Base-by-base conservation (phyloP, 129 eudicot genomes). In the Lactuca sativa region DNA sequence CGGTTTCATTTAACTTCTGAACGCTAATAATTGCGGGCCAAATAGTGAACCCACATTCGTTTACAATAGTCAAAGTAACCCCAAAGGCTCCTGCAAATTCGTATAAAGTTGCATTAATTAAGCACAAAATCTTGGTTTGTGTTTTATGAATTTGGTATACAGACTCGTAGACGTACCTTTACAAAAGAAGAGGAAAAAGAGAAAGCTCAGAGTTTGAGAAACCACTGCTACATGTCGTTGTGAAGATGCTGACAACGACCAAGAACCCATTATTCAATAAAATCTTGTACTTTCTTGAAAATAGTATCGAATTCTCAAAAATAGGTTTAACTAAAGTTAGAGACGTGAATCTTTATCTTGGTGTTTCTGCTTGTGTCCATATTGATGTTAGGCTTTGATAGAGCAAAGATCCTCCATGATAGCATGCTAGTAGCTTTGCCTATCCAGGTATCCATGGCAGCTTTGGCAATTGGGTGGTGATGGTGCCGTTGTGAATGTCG, bases 11-110 rank as follows among this genome's bases (percentile, higher is more conserved):
- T 25, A 25, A 0, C 1, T 2, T 25, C 2, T 25, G 30, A 25
- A 25, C 2, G 31, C 57, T n/a, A 4, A 7, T 15, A 31, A 74
- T 74, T 56, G 15, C 78, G 4, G 78, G 72, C 72, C 78, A 74
- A 56, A 74, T 65, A 18, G 72, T 74, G 72, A 74, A 74, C 25
- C 59, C 52, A 64, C 66, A 74, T 1, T 43, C 49, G 49, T 43
- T 43, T 9, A 9, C 49, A 8, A 43, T 8, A 43, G 49, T 43
- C 0, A 43, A 8, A 9, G 49, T 43, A 43, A 43, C 49, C 3
- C 3, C 49, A 0, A 9, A 9, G 13, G 4, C 49, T 8, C 49
- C 49, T 43, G 49, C 49, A 43, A 43, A 9, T 56, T 4, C 8
- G 3, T 17, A 43, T 8, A 8, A 8, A 43, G 7, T 43, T 30